These are phyloP conservation scores for Melanomma pulvis-pyrius DNA, from an alignment of 495 filamentous ascomycete genomes.

Conservation along the genomic window DNA sequence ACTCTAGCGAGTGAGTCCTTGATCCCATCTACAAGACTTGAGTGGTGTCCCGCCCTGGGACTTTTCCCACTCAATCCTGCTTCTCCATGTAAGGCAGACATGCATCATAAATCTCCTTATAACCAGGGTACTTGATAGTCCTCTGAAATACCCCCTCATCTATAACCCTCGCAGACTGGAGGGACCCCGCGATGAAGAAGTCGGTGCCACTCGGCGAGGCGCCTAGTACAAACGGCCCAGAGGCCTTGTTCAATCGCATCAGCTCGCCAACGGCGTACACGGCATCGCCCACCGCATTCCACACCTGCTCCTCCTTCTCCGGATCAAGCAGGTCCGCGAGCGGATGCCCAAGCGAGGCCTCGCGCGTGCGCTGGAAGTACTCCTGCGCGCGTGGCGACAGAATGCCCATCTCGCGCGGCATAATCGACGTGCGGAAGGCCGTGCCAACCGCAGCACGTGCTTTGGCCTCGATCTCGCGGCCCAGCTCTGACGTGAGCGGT, in stretches of 20 bases:
- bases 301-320: conserved; percentile 43
- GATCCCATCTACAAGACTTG: conserved; percentile 11
- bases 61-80: conserved; percentile 38
- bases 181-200: conserved; percentile 47
- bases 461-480: conserved; percentile 44
- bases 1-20: conserved; percentile 8
- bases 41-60: conserved; percentile 8
- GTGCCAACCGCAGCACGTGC: conserved; percentile 40
- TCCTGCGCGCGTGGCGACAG: conserved; percentile 48
- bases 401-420: conserved; percentile 48
- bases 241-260: conserved; percentile 43
- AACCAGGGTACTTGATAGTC: conserved; percentile 41
- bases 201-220: conserved; percentile 44
- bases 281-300: conserved; percentile 37
- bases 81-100: conserved; percentile 48
- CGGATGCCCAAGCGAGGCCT: conserved; percentile 43
- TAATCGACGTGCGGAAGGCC: conserved; percentile 38
- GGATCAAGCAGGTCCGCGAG: conserved; percentile 47
- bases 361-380: conserved; percentile 49
- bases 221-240: conserved; percentile 49
- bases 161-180: conserved; percentile 46
- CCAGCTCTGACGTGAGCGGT: conserved; percentile 45
- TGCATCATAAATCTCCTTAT: conserved; percentile 46
- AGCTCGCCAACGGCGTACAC: conserved; percentile 42
- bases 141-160: conserved; percentile 47